phyloP scores from a whole-genome alignment of 2,329 filamentous ascomycete species.

The Cladosporium cucumerinum region DNA sequence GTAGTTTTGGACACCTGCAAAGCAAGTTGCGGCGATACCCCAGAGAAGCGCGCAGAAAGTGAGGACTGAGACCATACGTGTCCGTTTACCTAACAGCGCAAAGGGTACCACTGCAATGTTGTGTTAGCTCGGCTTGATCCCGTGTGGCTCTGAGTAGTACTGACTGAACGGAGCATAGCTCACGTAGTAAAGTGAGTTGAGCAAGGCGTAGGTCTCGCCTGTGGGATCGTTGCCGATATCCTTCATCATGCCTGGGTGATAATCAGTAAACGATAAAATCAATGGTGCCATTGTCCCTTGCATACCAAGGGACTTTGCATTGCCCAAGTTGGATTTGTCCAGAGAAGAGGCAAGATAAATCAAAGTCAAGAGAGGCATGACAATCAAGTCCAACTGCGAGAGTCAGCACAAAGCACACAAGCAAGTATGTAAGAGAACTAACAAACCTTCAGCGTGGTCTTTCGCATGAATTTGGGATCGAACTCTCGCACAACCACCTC shows the following conservation, averaged over 20 bases:
- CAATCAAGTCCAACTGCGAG: slow-evolving; percentile 16
- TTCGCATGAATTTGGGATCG: slow-evolving; percentile 17
- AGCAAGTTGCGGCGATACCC: slow-evolving; percentile 8
- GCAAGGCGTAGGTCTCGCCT: slow-evolving; percentile 15
- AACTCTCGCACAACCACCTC: slow-evolving; percentile 17
- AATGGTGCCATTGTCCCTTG: too few relatives aligned
- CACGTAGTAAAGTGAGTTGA: slow-evolving; percentile 19
- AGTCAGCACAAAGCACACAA: background rate
- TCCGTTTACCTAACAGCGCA: slow-evolving; percentile 17
- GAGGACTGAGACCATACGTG: slow-evolving; percentile 19
- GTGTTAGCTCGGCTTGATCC: background rate
- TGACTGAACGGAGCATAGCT: slow-evolving; percentile 19
- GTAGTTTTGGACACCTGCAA: slow-evolving; percentile 13
- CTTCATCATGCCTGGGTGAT: slow-evolving; percentile 11
- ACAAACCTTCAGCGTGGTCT: slow-evolving; percentile 17
- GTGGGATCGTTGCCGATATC: slow-evolving; percentile 18
- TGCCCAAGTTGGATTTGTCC: slow-evolving; percentile 43
- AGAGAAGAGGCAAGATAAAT: slow-evolving; percentile 33
- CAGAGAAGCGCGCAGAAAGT: slow-evolving; percentile 10
- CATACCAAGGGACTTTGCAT: slow-evolving; percentile 16
- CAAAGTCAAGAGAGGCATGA: slow-evolving; percentile 18
- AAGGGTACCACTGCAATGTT: slow-evolving; percentile 16
- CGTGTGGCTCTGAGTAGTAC: background rate
- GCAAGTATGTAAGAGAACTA: background rate
- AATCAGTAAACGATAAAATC: too few relatives aligned